phyloP scores from a whole-genome alignment of 495 filamentous ascomycete species.

The Neurospora sp. region DNA sequence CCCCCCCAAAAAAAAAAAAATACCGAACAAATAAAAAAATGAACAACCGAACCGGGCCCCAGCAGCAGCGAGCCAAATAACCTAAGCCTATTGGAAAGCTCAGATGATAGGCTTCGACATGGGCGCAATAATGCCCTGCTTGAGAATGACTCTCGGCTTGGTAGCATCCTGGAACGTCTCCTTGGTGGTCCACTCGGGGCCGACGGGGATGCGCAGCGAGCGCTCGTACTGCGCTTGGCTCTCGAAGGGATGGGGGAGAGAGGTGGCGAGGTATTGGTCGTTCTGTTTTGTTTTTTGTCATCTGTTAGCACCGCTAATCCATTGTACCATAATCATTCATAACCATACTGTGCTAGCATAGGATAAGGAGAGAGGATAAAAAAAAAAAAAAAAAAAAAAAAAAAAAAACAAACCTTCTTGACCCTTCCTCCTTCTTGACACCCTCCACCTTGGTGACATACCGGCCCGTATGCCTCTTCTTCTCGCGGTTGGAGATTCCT shows the following conservation, averaged over 20 bases:
- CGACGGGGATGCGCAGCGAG: slow-evolving; percentile 73
- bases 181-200: slow-evolving; percentile 93
- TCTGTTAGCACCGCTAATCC: slow-evolving; percentile 17
- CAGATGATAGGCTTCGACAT: slow-evolving; percentile 61
- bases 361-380: too few species aligned
- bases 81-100: too few species aligned
- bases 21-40: too few species aligned
- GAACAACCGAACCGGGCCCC: too few species aligned
- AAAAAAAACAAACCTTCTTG: slow-evolving; percentile 47
- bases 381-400: too few species aligned
- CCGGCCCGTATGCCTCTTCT: slow-evolving; percentile 46
- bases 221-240: slow-evolving; percentile 82
- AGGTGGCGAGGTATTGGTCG: slow-evolving; percentile 71
- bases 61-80: too few species aligned
- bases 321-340: too few species aligned
- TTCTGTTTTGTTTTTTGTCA: slow-evolving; percentile 43
- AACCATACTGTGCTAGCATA: too few species aligned
- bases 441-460: slow-evolving; percentile 64
- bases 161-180: slow-evolving; percentile 80
- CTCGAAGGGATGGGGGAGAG: slow-evolving; percentile 81
- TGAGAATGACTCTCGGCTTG: slow-evolving; percentile 85
- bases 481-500: slow-evolving; percentile 56
- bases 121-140: slow-evolving; percentile 83
- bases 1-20: too few species aligned
- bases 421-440: slow-evolving; percentile 72